A percentile compares a stretch with the other conserved stretches of the same genome.
Evolutionary conservation across 1,284 basidiomycete species (phyloP).

Genomic region (Rhodotorula glutinis): DNA sequence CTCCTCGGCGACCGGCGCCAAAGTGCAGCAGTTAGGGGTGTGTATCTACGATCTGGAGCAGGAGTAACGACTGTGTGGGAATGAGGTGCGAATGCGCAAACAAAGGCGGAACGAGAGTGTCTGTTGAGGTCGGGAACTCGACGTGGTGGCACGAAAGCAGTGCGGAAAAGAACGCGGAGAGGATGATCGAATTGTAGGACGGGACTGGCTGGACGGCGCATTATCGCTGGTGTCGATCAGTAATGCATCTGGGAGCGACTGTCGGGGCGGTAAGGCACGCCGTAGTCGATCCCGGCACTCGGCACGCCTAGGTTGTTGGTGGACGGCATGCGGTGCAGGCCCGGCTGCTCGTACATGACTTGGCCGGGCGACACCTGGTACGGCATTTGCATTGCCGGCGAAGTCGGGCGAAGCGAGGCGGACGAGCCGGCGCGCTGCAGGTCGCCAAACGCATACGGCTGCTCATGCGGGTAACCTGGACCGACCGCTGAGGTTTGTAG

Average conservation of each 20-base stretch:
- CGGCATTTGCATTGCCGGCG: neutral
- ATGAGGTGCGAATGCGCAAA: neutral
- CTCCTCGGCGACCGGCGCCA: too few relatives aligned
- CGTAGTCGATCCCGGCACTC: constrained; percentile 14
- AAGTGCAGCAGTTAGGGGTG: too few relatives aligned
- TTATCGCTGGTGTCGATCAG: neutral
- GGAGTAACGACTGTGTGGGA: neutral
- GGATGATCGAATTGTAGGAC: too few relatives aligned
- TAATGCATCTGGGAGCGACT: constrained; percentile 10
- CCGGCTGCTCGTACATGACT: neutral
- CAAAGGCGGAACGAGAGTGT: neutral
- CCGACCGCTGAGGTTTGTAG: neutral
- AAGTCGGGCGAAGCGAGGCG: neutral
- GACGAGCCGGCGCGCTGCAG: constrained; percentile 32
- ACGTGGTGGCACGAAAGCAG: too few relatives aligned
- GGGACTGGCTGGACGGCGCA: too few relatives aligned
- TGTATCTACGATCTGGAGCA: neutral
- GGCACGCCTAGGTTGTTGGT: neutral
- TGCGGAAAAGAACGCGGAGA: too few relatives aligned
- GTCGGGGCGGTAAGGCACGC: constrained; percentile 14
- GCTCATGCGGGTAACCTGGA: constrained; percentile 34
- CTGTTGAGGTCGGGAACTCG: neutral
- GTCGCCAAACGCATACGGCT: constrained; percentile 26
- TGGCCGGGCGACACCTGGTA: neutral
- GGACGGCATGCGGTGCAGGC: neutral